Base-by-base conservation (phyloP, 2,329 filamentous ascomycete species). In the Paramyrothecium sp. region DNA sequence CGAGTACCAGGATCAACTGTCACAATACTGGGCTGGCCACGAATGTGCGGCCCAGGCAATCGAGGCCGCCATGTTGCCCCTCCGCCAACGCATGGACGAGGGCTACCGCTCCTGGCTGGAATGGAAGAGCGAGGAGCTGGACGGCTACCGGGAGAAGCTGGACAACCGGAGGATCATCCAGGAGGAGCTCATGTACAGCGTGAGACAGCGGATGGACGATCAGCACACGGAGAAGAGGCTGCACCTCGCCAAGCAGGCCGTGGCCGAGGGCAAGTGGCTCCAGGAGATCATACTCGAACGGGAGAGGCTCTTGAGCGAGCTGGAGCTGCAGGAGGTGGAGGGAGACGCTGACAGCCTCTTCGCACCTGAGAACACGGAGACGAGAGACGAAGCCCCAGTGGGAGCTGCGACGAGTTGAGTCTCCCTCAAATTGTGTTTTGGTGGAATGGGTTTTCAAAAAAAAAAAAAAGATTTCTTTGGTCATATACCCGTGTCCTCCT, bases 191-290 rank as follows among this genome's bases (percentile, higher is more conserved):
- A 75, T 77, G 70, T 73, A 77, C 23, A 75, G 74, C 34, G 68
- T 70, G 54, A 73, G 68, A 54, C 61, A 64, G 30, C 66, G 72
- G 19, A 58, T 75, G 22, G 60, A 64, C 17, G 71, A 66, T n/a
- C 55, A 63, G 20, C 65, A 54, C 34, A 69, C 67, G 2, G 67
- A 69, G 19, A 68, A 67, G 49, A 67, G 69, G 51, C 63, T 61
- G 17, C 73, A 73, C 17, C 65, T 74, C 22, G 58, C 60, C 44
- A 69, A 62, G 53, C 71, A 69, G 30, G 73, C 73, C 51, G 62
- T 61, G 7, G 79, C 78, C 0, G 81, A 85, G 70, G 67, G 72
- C 56, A 71, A 68, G 56, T 86, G 83, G 82, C 66, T 78, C 22
- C 68, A 71, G 38, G 71, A 74, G 47, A 76, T 83, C 3, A 60